A percentile compares a stretch with the other conserved stretches of the same genome.
Conservation (phyloP, 306 rosid species). For the Macrotyloma uniflorum region DNA sequence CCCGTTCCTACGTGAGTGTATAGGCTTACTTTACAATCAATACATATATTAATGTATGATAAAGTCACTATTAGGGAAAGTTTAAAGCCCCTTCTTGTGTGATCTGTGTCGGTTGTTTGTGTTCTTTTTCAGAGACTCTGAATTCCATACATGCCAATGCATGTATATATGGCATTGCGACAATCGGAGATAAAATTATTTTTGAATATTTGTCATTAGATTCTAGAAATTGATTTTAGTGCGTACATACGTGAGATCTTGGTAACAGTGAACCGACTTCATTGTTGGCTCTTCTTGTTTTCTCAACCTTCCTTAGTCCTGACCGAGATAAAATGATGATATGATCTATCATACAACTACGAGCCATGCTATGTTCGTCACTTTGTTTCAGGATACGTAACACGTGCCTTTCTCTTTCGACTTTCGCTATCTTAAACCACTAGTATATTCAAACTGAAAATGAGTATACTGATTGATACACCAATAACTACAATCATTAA, state of each 20-base stretch:
- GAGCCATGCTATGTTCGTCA: neutral
- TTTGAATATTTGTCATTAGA: neutral
- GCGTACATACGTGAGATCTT: conserved; percentile 8
- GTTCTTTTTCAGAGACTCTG: conserved; percentile 23
- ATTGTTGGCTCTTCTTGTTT: conserved; percentile 18
- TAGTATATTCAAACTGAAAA: neutral
- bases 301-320: conserved; percentile 29
- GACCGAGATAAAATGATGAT: neutral
- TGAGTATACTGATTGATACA: conserved; percentile 22
- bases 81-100: neutral
- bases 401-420: neutral
- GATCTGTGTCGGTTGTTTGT: neutral
- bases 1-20: conserved; percentile 24
- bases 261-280: conserved; percentile 37
- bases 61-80: conserved; percentile 27
- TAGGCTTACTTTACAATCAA: conserved; percentile 35
- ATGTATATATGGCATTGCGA: conserved; percentile 23
- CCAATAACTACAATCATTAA: conserved; percentile 26
- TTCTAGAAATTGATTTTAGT: conserved; percentile 28
- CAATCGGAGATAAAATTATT: neutral
- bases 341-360: neutral
- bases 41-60: conserved; percentile 11
- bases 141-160: conserved; percentile 15
- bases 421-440: neutral
- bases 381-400: conserved; percentile 7